Percentiles rank a stretch among this genome's conserved stretches.
phyloP scores from a whole-genome alignment of 139 green algal species.

The Chlamydomonas incerta region DNA sequence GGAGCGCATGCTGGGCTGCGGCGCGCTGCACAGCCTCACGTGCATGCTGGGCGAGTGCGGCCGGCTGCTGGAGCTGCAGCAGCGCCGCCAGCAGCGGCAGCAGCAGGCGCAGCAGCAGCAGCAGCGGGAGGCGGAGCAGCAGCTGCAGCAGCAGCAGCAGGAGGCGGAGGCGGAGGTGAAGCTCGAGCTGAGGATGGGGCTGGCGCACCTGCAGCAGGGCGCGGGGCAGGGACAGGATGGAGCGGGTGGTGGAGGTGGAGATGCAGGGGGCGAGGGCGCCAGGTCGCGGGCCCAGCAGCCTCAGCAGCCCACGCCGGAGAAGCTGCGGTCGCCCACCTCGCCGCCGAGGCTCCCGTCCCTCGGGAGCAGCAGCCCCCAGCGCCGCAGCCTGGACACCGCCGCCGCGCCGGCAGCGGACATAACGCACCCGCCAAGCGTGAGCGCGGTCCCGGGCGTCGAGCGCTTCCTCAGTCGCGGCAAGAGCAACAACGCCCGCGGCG shows the following conservation, averaged over 20 bases:
- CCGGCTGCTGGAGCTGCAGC: conserved; percentile 1
- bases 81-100: not conserved
- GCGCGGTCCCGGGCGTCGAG: not conserved
- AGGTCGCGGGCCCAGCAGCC: too few relatives aligned
- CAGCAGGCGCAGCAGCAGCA: not conserved
- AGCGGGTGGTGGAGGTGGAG: not conserved
- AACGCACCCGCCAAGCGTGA: not conserved
- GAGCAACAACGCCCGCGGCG: not conserved
- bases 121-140: not conserved
- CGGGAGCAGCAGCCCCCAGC: too few relatives aligned
- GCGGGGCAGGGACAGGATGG: not conserved
- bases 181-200: not conserved
- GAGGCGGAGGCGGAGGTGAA: not conserved
- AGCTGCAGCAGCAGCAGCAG: not conserved
- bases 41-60: conserved; percentile 24
- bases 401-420: not conserved
- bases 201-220: not conserved
- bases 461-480: not conserved
- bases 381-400: too few relatives aligned
- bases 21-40: conserved; percentile 3
- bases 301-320: too few relatives aligned
- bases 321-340: not conserved
- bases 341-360: not conserved
- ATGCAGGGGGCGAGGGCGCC: not conserved
- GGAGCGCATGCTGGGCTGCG: not conserved